Conservation (phyloP, 345 rosid species). For the Bruguiera sexangula region DNA sequence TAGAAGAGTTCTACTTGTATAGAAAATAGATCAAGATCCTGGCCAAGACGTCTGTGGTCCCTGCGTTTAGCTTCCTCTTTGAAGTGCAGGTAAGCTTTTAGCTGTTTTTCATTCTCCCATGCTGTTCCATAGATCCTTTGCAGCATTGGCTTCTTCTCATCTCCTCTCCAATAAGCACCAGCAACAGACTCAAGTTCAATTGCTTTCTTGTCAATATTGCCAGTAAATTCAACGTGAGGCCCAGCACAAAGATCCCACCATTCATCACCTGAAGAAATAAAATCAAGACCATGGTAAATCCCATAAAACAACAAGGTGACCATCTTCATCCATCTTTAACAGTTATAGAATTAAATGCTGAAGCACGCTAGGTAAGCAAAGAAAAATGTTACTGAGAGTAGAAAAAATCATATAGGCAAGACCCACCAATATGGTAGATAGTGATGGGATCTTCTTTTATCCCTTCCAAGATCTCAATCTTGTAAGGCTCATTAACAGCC, state of each 20-base stretch:
- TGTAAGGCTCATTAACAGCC: slow-evolving; percentile 87
- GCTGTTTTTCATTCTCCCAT: slow-evolving; percentile 89
- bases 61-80: slow-evolving; percentile 94
- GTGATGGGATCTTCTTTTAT: slow-evolving; percentile 84
- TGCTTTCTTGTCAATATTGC: slow-evolving; percentile 68
- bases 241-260: slow-evolving; percentile 99
- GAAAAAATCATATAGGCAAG: not conserved
- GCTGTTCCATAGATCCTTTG: slow-evolving; percentile 99
- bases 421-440: slow-evolving; percentile 79
- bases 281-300: no score
- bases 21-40: slow-evolving; percentile 93
- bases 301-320: no score
- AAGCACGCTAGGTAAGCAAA: no score
- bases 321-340: no score
- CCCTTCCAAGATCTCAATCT: slow-evolving; percentile 84
- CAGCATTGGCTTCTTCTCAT: slow-evolving; percentile 85
- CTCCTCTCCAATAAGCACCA: slow-evolving; percentile 99
- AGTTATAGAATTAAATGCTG: no score
- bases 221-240: slow-evolving; percentile 91
- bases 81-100: slow-evolving; percentile 79
- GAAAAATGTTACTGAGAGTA: not conserved
- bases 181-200: slow-evolving; percentile 95
- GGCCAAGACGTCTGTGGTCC: slow-evolving; percentile 93
- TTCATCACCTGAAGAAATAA: slow-evolving; percentile 59
- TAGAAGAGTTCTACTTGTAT: slow-evolving; percentile 55